Base-by-base conservation (phyloP, 2,329 filamentous ascomycete species). In the Endoconidiophora laricicola region DNA sequence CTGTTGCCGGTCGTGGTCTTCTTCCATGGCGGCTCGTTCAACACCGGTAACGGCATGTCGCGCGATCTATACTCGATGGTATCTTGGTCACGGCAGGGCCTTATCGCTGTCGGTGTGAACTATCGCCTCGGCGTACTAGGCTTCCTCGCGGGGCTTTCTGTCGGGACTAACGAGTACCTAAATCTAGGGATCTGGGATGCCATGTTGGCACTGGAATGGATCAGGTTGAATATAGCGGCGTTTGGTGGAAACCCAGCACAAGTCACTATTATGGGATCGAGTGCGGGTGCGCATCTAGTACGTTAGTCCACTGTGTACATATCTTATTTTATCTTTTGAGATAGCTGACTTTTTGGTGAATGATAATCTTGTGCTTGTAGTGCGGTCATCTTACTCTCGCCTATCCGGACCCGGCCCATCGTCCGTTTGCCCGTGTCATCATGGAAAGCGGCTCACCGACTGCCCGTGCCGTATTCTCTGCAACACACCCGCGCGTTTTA, bases 161-260 rank as follows among this genome's bases (percentile, higher is more conserved):
- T 18, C 7, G 57, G 74, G 49, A 44, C 29, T 7, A 69, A 74
- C 26, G 65, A 69, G 12, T 69, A 70, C 38, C 63, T 80, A 48
- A 86, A 86, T 57, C 61, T 80, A 18, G 81, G 81, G 1, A 62
- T 83, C 53, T 68, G 70, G 55, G 80, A 83, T 58, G 78, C 83
- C 61, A 67, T 71, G 53, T 57, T 71, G 12, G 66, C 75, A 10
- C 64, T 83, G 20, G 62, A 68, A 50, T 83, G 79, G 79, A 70
- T 82, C 23, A 66, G 68, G 54, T 65, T 70, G 23, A 81, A 81
- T 60, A 73, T 79, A 49, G 69, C 60, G 4, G 63, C 61, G 3
- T 80, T 83, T 61, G 78, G 78, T 0, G 79, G 78, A 2, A 72
- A 82, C 57, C 65, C 65, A 2, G 61, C 63, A 7, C 70, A 74